phyloP scores from a whole-genome alignment of 2,329 filamentous ascomycete genomes.

The Trichoderma harzianum region DNA sequence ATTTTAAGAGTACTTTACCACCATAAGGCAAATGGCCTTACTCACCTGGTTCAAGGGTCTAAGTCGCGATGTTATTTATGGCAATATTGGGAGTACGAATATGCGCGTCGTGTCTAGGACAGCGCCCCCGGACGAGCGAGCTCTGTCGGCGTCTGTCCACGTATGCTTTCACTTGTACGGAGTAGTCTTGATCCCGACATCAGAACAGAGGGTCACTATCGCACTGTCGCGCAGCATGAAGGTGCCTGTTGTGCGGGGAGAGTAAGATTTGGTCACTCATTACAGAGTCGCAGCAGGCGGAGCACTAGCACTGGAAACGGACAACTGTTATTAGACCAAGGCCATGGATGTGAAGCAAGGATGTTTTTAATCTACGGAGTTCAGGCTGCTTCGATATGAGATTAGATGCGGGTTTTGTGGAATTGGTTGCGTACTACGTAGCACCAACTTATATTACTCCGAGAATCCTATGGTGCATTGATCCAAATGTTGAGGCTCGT shows the following conservation, averaged over 20 bases:
- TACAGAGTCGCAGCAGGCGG: background rate
- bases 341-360: background rate
- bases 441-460: background rate
- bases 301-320: background rate
- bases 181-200: background rate
- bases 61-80: background rate
- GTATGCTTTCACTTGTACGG: background rate
- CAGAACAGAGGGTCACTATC: background rate
- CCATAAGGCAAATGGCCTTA: background rate
- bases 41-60: background rate
- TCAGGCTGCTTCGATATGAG: background rate
- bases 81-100: background rate
- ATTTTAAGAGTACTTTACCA: background rate
- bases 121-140: background rate
- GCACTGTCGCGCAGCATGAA: background rate
- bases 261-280: background rate
- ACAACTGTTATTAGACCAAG: background rate
- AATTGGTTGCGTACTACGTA: background rate
- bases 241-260: background rate
- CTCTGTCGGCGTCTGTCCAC: background rate
- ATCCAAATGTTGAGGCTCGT: background rate
- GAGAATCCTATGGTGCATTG: background rate
- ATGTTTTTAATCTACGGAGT: background rate
- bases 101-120: background rate
- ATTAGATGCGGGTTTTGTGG: background rate